Conservation (phyloP, 2,329 filamentous ascomycete genomes). For the Clonostachys solani region DNA sequence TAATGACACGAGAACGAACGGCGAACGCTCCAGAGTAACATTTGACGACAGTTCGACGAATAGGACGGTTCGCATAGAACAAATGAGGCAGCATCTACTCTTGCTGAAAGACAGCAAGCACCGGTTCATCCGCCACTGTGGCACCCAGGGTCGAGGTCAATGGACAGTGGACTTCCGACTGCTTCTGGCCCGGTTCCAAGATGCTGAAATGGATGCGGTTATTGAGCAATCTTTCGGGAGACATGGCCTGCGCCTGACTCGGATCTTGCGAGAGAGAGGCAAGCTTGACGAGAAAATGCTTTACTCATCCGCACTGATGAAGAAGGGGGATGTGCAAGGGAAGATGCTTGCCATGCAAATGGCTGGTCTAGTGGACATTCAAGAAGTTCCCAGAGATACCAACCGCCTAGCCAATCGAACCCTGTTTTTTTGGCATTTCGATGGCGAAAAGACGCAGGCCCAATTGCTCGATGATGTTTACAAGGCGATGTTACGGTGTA, state of each 20-base stretch:
- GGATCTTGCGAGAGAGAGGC: constrained; percentile 80
- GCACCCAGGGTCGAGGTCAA: constrained; percentile 58
- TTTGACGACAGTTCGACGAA: constrained; percentile 46
- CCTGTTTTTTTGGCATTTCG: constrained; percentile 90
- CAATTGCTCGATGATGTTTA: constrained; percentile 78
- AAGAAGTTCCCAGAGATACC: constrained; percentile 89
- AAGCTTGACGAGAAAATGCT: constrained; percentile 94
- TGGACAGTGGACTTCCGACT: constrained; percentile 84
- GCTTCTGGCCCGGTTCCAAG: constrained; percentile 66
- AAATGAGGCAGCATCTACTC: constrained; percentile 69
- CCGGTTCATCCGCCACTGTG: constrained; percentile 65
- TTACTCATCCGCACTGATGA: constrained; percentile 75
- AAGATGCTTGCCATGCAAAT: constrained; percentile 84
- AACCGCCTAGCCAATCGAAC: constrained; percentile 78
- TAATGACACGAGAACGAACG: constrained; percentile 25
- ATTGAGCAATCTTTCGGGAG: constrained; percentile 74
- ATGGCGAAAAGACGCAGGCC: constrained; percentile 65
- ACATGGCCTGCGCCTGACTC: constrained; percentile 75
- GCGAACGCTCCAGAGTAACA: constrained; percentile 37
- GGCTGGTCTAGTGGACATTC: constrained; percentile 81
- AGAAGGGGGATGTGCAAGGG: constrained; percentile 78
- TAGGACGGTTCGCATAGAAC: constrained; percentile 34
- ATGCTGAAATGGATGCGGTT: constrained; percentile 76
- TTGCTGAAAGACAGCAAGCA: constrained; percentile 66
- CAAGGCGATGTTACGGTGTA: constrained; percentile 80